Evolutionary conservation across 1,139 yeast species (phyloP).

Genomic region (Sporopachydermia cereana): DNA sequence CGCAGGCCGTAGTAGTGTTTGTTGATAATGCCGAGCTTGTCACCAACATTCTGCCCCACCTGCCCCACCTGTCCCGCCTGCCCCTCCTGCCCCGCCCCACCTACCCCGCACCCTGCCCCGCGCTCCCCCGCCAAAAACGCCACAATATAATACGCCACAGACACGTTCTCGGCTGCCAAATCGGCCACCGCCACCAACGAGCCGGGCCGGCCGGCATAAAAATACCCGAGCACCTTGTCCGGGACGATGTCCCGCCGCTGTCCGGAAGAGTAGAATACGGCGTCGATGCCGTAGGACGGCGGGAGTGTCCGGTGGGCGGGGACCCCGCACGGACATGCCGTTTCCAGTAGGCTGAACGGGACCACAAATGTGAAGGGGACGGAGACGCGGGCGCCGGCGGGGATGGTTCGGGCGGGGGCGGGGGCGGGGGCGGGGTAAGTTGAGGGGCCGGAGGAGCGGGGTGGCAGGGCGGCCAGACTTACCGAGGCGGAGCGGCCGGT

Average conservation of each 20-base stretch:
- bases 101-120: no score
- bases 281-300: background rate
- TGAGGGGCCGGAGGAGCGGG: background rate
- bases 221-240: background rate
- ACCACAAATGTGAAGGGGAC: constrained; percentile 1
- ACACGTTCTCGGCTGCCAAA: background rate
- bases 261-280: background rate
- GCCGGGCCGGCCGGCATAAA: background rate
- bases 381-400: no score
- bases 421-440: no score
- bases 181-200: background rate
- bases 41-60: no score
- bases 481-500: background rate
- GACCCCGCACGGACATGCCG: constrained; percentile 1
- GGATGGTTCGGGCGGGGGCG: no score
- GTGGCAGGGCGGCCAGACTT: background rate
- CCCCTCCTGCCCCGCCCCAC: no score
- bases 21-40: no score
- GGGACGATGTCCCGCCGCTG: background rate
- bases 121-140: background rate
- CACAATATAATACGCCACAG: background rate
- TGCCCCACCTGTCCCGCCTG: no score
- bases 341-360: background rate
- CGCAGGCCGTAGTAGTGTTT: no score
- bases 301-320: background rate